Evolutionary conservation across 768 basidiomycete genomes (phyloP).

Genomic region (Panellus pusillus): DNA sequence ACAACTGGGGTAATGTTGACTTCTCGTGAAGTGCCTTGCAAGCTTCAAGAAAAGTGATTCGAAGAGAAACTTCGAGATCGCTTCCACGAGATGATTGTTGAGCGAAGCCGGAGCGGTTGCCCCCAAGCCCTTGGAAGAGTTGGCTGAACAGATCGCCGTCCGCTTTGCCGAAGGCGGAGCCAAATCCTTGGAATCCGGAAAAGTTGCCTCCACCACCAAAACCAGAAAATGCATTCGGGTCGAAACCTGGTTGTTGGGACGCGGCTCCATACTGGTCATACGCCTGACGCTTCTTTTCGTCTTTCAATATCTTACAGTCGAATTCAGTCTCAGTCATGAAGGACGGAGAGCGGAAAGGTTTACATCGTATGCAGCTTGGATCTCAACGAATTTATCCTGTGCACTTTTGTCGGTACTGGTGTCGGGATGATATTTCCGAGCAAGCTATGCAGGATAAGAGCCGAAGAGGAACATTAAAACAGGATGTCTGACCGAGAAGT

Average conservation of each 20-base stretch:
- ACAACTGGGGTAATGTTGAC: conserved; percentile 79
- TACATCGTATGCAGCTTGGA: conserved; percentile 97
- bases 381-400: conserved; percentile 92
- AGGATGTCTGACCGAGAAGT: conserved; percentile 76
- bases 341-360: conserved; percentile 17
- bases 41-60: conserved; percentile 89
- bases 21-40: conserved; percentile 80
- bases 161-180: conserved; percentile 53
- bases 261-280: conserved; percentile 93
- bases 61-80: conserved; percentile 78
- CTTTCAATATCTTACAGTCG: conserved; percentile 75
- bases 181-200: conserved; percentile 72
- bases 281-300: conserved; percentile 87
- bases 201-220: conserved; percentile 53
- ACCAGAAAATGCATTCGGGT: conserved; percentile 77
- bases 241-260: conserved; percentile 92
- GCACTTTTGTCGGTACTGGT: conserved; percentile 92
- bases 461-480: conserved; percentile 1
- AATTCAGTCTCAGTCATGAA: conserved; percentile 8
- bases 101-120: conserved; percentile 43
- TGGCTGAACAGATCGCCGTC: conserved; percentile 77
- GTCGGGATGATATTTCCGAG: conserved; percentile 97
- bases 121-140: conserved; percentile 75
- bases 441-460: conserved; percentile 60
- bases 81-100: conserved; percentile 57